phyloP scores from a whole-genome alignment of 2,329 filamentous ascomycete species.

The Colletotrichum incanum region DNA sequence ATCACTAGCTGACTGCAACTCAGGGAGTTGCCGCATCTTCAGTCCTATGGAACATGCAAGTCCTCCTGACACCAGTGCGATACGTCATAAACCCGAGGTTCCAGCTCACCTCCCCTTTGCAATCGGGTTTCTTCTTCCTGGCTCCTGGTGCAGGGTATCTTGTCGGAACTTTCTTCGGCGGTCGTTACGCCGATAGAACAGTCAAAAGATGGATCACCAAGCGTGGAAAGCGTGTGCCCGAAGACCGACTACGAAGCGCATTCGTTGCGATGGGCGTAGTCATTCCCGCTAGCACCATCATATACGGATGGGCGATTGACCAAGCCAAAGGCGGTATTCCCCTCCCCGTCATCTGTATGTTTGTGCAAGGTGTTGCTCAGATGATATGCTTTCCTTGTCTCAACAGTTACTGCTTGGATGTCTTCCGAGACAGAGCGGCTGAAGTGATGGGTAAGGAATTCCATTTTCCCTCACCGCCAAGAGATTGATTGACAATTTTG shows the following conservation, averaged over 20 bases:
- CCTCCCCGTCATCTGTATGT: slow-evolving; percentile 77
- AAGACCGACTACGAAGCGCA: slow-evolving; percentile 77
- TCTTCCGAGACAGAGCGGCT: slow-evolving; percentile 40
- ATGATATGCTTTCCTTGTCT: slow-evolving; percentile 79
- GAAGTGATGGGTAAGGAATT: slow-evolving; percentile 37
- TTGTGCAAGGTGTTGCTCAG: slow-evolving; percentile 78
- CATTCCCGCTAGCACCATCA: slow-evolving; percentile 75
- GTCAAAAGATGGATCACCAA: slow-evolving; percentile 74
- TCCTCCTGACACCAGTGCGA: slow-evolving; percentile 77
- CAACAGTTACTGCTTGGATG: slow-evolving; percentile 67
- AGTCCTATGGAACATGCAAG: slow-evolving; percentile 82
- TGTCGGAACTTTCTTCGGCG: slow-evolving; percentile 76
- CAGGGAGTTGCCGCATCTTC: slow-evolving; percentile 67
- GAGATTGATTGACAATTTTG: not conserved
- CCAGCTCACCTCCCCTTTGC: slow-evolving; percentile 73
- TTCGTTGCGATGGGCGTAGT: slow-evolving; percentile 73
- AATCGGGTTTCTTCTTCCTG: slow-evolving; percentile 79
- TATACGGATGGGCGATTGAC: slow-evolving; percentile 74
- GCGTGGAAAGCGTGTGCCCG: slow-evolving; percentile 73
- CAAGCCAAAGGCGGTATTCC: slow-evolving; percentile 58
- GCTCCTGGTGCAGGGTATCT: slow-evolving; percentile 79
- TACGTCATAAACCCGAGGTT: slow-evolving; percentile 82
- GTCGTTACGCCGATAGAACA: slow-evolving; percentile 76
- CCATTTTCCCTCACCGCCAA: no score
- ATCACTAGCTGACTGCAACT: slow-evolving; percentile 10